A percentile compares a stretch with the other conserved stretches of the same genome.
phyloP scores from a whole-genome alignment of 2,329 filamentous ascomycete species.

The Juglanconis oblonga region DNA sequence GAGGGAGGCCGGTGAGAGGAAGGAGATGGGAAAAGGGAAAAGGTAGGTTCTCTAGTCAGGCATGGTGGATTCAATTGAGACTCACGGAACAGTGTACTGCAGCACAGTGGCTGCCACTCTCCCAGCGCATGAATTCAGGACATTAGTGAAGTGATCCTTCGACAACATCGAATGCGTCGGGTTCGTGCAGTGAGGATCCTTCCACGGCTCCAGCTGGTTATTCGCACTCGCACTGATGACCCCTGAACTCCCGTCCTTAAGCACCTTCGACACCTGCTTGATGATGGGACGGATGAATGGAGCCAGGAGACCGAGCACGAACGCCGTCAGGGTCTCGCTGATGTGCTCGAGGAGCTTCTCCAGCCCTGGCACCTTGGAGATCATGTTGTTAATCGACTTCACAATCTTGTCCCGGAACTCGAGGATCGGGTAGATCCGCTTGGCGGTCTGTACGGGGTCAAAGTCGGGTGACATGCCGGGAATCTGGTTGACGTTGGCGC shows the following conservation, averaged over 20 bases:
- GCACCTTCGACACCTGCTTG: slow-evolving; percentile 73
- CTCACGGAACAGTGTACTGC: slow-evolving; percentile 79
- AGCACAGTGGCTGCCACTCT: slow-evolving; percentile 71
- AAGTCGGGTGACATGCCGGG: slow-evolving; percentile 74
- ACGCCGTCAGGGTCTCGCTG: slow-evolving; percentile 86
- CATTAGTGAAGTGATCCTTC: slow-evolving; percentile 81
- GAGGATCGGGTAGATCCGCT: slow-evolving; percentile 91
- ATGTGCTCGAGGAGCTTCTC: slow-evolving; percentile 91
- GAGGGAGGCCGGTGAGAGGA: too few species aligned
- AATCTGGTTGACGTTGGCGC: slow-evolving; percentile 56
- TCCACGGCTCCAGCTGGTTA: slow-evolving; percentile 78
- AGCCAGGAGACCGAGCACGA: slow-evolving; percentile 84
- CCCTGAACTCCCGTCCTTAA: slow-evolving; percentile 81
- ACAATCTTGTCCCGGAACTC: slow-evolving; percentile 93
- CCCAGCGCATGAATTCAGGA: slow-evolving; percentile 75
- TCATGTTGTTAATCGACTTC: slow-evolving; percentile 76
- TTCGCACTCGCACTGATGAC: slow-evolving; percentile 66
- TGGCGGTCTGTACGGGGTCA: slow-evolving; percentile 72
- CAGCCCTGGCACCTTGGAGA: slow-evolving; percentile 88
- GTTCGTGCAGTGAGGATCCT: slow-evolving; percentile 69
- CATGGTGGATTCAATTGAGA: slow-evolving; percentile 17
- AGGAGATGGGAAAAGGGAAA: neutral
- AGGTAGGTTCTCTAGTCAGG: neutral
- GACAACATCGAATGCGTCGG: slow-evolving; percentile 81
- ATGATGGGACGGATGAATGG: slow-evolving; percentile 93